Percentiles rank a stretch among this genome's conserved stretches.
These are phyloP conservation scores for Arthrinium puccinioides DNA, from an alignment of 2,329 filamentous ascomycete species.

Conservation along the genomic window DNA sequence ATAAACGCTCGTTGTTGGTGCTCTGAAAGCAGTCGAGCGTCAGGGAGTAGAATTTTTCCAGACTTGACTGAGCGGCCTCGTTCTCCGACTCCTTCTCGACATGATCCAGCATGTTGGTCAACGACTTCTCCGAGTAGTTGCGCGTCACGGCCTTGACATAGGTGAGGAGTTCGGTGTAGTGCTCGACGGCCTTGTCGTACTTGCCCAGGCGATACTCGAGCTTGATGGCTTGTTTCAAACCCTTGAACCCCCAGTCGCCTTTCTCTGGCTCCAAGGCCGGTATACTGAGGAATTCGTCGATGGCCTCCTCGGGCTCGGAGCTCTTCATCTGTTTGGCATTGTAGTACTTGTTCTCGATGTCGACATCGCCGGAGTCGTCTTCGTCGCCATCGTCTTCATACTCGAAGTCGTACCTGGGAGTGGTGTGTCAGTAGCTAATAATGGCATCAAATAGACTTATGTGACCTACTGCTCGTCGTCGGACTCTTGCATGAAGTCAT, in stretches of 20 bases:
- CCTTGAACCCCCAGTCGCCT: constrained; percentile 98
- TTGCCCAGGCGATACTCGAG: constrained; percentile 87
- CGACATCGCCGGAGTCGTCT: constrained; percentile 79
- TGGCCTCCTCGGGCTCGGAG: constrained; percentile 78
- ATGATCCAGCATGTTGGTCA: constrained; percentile 98
- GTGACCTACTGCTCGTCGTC: constrained; percentile 68
- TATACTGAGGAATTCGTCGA: constrained; percentile 87
- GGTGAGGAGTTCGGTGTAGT: constrained; percentile 91
- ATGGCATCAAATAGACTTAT: too few species aligned
- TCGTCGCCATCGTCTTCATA: constrained; percentile 84
- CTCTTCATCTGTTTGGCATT: constrained; percentile 96
- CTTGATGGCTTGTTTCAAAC: constrained; percentile 95
- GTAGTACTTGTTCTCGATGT: constrained; percentile 99
- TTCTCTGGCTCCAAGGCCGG: constrained; percentile 81
- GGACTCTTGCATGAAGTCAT: constrained; percentile 91
- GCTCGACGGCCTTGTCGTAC: constrained; percentile 81
- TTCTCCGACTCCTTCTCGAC: constrained; percentile 81
- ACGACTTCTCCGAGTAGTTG: constrained; percentile 98
- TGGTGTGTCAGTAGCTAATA: too few species aligned
- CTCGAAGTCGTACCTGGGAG: constrained; percentile 79
- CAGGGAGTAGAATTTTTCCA: constrained; percentile 92
- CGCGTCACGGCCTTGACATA: constrained; percentile 97
- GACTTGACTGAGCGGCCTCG: constrained; percentile 65
- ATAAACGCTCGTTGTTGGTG: constrained; percentile 94
- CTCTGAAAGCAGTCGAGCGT: constrained; percentile 93